phyloP scores from a whole-genome alignment of 768 basidiomycete genomes.

The Pholiota molesta region DNA sequence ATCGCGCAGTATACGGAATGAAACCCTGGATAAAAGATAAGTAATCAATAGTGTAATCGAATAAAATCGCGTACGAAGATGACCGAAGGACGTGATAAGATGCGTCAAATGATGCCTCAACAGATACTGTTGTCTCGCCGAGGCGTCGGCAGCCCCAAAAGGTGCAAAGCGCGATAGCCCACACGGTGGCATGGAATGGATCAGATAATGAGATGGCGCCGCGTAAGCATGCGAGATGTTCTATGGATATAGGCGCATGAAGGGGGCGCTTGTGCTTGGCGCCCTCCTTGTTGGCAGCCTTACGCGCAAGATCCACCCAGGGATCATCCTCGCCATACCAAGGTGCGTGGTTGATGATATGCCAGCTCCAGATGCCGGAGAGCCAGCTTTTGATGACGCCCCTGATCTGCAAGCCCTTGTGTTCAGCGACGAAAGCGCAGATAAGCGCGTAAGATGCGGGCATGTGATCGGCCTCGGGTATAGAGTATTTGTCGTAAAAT shows the following conservation, averaged over 20 bases:
- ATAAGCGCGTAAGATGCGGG: conserved; percentile 35
- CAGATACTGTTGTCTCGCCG: conserved; percentile 28
- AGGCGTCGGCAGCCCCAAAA: conserved; percentile 40
- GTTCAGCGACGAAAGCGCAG: conserved; percentile 24
- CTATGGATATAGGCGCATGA: conserved; percentile 34
- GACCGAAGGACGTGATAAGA: background rate
- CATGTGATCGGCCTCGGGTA: conserved; percentile 33
- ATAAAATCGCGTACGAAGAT: background rate
- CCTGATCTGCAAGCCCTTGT: conserved; percentile 14
- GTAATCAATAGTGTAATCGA: no score
- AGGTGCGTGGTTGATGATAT: conserved; percentile 32
- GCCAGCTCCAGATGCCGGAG: conserved; percentile 38
- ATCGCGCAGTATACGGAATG: conserved; percentile 5
- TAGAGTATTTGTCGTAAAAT: conserved; percentile 34
- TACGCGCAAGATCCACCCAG: background rate
- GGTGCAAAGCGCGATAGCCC: conserved; percentile 33
- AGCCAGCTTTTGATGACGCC: conserved; percentile 37
- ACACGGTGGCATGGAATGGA: conserved; percentile 36
- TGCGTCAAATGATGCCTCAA: background rate
- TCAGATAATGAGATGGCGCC: conserved; percentile 23
- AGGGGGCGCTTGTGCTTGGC: conserved; percentile 3
- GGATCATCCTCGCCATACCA: conserved; percentile 34
- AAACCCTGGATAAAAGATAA: background rate
- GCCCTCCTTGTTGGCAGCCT: conserved; percentile 4
- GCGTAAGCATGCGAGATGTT: conserved; percentile 31